phyloP scores from a whole-genome alignment of 1,284 basidiomycete species.

The Leccinum huronense region DNA sequence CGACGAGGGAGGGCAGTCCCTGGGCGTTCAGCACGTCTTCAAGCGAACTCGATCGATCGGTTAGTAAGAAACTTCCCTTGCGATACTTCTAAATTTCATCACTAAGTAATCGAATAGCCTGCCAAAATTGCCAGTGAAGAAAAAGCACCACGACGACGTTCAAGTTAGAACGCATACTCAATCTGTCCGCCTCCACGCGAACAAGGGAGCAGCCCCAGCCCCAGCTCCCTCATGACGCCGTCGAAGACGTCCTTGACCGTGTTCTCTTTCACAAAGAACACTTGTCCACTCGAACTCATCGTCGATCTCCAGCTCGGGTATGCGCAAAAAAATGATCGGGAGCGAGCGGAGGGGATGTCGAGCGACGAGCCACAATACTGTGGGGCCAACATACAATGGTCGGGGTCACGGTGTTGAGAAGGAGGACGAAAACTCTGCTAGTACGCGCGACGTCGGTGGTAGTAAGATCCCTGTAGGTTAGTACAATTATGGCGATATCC shows the following conservation, averaged over 20 bases:
- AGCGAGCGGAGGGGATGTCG: conserved; percentile 60
- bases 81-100: too few relatives aligned
- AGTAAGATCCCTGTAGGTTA: conserved; percentile 48
- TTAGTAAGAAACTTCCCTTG: too few relatives aligned
- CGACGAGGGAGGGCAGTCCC: too few relatives aligned
- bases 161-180: conserved; percentile 52
- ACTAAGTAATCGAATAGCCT: too few relatives aligned
- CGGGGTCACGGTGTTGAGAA: conserved; percentile 55
- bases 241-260: conserved; percentile 55
- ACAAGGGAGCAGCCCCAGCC: conserved; percentile 55
- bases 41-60: too few relatives aligned
- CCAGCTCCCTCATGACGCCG: conserved; percentile 60
- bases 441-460: conserved; percentile 41
- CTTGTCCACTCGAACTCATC: conserved; percentile 65
- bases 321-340: conserved; percentile 60
- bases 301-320: conserved; percentile 64
- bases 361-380: conserved; percentile 69
- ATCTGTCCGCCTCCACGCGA: conserved; percentile 56
- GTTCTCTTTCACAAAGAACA: conserved; percentile 57
- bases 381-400: conserved; percentile 50
- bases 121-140: too few relatives aligned
- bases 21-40: too few relatives aligned
- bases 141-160: too few relatives aligned
- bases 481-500: neutral
- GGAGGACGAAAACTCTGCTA: conserved; percentile 44